Conservation (phyloP, 768 basidiomycete genomes). For the Suillus cothurnatus region DNA sequence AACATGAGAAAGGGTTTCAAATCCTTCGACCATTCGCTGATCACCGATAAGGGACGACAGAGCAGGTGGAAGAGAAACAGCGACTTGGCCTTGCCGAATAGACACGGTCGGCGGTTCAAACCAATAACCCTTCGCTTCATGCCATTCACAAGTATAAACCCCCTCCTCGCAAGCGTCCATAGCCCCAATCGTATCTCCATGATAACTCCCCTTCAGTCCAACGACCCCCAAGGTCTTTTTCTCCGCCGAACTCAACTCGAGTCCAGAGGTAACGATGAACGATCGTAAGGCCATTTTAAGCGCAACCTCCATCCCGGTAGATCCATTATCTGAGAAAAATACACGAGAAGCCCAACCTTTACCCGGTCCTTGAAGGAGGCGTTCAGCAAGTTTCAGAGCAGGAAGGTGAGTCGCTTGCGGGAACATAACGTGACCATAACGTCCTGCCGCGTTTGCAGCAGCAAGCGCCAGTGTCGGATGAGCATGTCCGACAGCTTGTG, state of each 20-base stretch:
- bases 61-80: slow-evolving; percentile 55
- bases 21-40: slow-evolving; percentile 15
- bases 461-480: slow-evolving; percentile 77
- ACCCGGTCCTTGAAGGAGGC: slow-evolving; percentile 79
- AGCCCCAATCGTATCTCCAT: slow-evolving; percentile 95
- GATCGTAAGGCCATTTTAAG: slow-evolving; percentile 94
- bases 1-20: slow-evolving; percentile 52
- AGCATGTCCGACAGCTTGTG: slow-evolving; percentile 87
- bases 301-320: slow-evolving; percentile 97
- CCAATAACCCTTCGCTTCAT: slow-evolving; percentile 90
- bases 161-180: slow-evolving; percentile 96
- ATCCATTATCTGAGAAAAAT: slow-evolving; percentile 94
- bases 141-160: slow-evolving; percentile 96
- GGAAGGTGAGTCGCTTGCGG: slow-evolving; percentile 87
- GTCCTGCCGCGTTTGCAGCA: slow-evolving; percentile 85
- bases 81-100: slow-evolving; percentile 59
- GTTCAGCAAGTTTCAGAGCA: slow-evolving; percentile 82
- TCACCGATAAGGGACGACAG: slow-evolving; percentile 35
- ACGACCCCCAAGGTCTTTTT: slow-evolving; percentile 70
- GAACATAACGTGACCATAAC: slow-evolving; percentile 98
- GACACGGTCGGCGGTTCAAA: slow-evolving; percentile 85
- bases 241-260: slow-evolving; percentile 35
- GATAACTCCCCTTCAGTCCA: slow-evolving; percentile 91
- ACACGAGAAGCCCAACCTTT: slow-evolving; percentile 88
- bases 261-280: slow-evolving; percentile 45